Evolutionary conservation across 257 asterid genomes (phyloP), one percentile per base, ranked within the genome.

Genomic region (Asclepias syriaca): DNA sequence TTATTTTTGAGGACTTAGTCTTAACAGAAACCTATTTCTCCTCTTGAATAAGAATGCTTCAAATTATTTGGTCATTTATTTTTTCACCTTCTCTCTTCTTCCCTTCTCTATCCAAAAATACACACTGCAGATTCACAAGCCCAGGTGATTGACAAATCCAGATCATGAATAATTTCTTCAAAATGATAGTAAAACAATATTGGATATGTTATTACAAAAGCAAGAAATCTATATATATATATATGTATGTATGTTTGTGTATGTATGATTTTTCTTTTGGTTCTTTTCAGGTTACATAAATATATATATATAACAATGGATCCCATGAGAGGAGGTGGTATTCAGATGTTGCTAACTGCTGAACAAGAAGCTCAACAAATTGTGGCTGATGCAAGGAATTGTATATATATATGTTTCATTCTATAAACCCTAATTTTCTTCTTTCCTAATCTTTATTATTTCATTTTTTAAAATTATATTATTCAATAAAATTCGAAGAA

Each of bases 321-420:
- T 78, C 69, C 86, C 65, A 74, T 78, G 82, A 88, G 89, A 81
- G 96, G 94, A 81, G 96, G 96, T 60, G 95, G 98, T 70, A 93
- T 93, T 68, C 98, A 93, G 74, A 91, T 93, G 98, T 85, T 93
- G 29, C 87, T 91, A 3, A 81, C 86, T 22, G 97, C 97, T 2
- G 97, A 93, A 73, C 89, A 89, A 37, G 98, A 93, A 75, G 98
- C 97, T 24, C 98, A 91, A 76, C 97, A 87, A 55, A 91, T 91
- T 67, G 94, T 93, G 11, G 60, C 89, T 34, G 83, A 89, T 43
- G 97, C 97, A 18, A 89, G 91, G 81, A 91, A 85, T 68, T 71
- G 98, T 93, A 69, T 29, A 29, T 29, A 29, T 29, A 29, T 29
- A 29, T 29, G 11, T 29, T n/a, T 64, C 11, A 55, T 6, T 24